Evolutionary conservation across 805 yeast species (phyloP), one percentile per base, ranked within the genome.

Genomic region (Starmerella vitae): DNA sequence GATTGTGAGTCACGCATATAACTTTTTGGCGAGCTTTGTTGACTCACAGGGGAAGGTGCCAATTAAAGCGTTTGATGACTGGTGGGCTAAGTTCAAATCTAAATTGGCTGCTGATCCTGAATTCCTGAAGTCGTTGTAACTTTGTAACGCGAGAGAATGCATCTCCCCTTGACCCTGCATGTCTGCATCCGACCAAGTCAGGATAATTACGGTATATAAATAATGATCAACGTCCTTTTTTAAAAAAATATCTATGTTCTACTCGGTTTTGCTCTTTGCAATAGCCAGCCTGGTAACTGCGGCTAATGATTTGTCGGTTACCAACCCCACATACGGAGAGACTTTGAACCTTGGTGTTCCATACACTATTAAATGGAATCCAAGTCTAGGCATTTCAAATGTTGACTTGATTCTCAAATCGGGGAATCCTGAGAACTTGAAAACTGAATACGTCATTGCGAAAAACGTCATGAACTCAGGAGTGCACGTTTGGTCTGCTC

Each of bases 1-100:
- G 55, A 84, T 91, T 41, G 93, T 91, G 17, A 76, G 76, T 28
- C 84, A 91, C 58, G 96, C 96, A 1, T 91, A 88, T 61, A 86
- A 91, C 55, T 91, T 72, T 56, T 60, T 88, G 35, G 75, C 93
- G 2, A 82, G 96, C n/a, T 88, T 86, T 56, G 70, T 84, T 6
- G 94, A 84, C 53, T 57, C 63, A 4, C 65, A 71, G 18, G 93
- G 94, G 2, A 82, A 75, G 49, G 95, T 88, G 3, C 79, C 86
- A 3, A 81, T 88, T 54, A 81, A 78, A 53, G 79, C 75, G 31
- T 88, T 88, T 52, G 93, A 88, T 55, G 78, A 71, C 30, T 88
- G 98, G 98, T 62, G 98, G 98, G 76, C 70, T 47, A 86, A 84
- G 59, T 88, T 91, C 61, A 81, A 72, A 57, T 60, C 71, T 5